Evolutionary conservation across 164 flowering plant species (phyloP).

Genomic region (Nymphaea colorata): DNA sequence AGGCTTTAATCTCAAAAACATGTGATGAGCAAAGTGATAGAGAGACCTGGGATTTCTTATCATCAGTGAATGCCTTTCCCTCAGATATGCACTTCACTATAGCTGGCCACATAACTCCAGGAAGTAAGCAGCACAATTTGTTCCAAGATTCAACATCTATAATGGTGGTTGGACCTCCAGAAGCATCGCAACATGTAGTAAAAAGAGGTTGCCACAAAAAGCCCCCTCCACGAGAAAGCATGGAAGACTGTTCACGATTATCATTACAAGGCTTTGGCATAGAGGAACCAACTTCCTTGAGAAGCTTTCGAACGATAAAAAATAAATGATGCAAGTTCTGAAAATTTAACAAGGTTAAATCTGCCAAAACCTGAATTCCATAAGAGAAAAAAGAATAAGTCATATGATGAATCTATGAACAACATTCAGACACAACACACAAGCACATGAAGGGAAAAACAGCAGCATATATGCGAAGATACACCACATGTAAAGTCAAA

Average conservation of each 20-base stretch:
- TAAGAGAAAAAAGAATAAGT: background rate
- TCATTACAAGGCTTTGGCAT: conserved; percentile 12
- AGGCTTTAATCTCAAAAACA: too few relatives aligned
- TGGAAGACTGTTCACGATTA: conserved; percentile 16
- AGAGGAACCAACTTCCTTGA: conserved; percentile 43
- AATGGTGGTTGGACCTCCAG: conserved; percentile 7
- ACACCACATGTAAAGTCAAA: too few relatives aligned
- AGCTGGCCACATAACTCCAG: conserved; percentile 55
- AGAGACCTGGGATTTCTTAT: conserved; percentile 58
- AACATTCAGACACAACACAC: background rate
- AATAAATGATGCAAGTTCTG: conserved; percentile 66
- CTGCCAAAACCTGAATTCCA: conserved; percentile 56
- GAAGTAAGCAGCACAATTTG: conserved; percentile 35
- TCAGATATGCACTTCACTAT: conserved; percentile 50
- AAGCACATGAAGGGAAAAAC: background rate
- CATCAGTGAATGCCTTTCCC: conserved; percentile 57
- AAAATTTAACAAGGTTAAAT: conserved; percentile 42
- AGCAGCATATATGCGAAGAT: background rate
- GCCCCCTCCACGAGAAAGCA: conserved; percentile 62
- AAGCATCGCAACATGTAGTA: conserved; percentile 15
- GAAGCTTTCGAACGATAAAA: conserved; percentile 60
- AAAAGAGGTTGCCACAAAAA: conserved; percentile 58
- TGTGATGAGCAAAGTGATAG: too few relatives aligned
- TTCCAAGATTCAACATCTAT: conserved; percentile 28
- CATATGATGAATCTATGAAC: background rate